phyloP scores from a whole-genome alignment of 2,329 filamentous ascomycete genomes.

The Cytospora leucostoma region DNA sequence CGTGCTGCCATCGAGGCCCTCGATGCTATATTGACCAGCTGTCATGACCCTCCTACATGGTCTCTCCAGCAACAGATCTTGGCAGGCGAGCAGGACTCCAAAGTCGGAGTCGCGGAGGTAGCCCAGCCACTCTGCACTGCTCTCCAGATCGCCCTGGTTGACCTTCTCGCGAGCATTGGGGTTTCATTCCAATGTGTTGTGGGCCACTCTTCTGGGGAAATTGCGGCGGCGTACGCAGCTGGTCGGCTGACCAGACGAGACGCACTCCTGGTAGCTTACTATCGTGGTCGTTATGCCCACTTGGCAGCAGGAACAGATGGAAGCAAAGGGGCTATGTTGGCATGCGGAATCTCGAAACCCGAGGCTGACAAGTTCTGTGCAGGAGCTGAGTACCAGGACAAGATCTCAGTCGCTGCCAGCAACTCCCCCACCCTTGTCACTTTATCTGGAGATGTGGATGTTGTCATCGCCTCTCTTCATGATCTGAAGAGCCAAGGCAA shows the following conservation, averaged over 20 bases:
- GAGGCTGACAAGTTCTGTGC: constrained; percentile 35
- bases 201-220: constrained; percentile 48
- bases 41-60: constrained; percentile 35
- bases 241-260: constrained; percentile 39
- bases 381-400: constrained; percentile 31
- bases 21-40: constrained; percentile 35
- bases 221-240: constrained; percentile 46
- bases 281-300: constrained; percentile 41
- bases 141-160: constrained; percentile 48
- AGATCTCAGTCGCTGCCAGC: constrained; percentile 36
- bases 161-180: constrained; percentile 34
- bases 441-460: constrained; percentile 40
- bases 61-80: constrained; percentile 40
- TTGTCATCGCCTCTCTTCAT: constrained; percentile 32
- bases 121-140: constrained; percentile 57
- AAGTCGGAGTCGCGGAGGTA: constrained; percentile 42
- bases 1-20: constrained; percentile 38
- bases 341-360: constrained; percentile 35
- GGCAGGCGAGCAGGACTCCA: constrained; percentile 33
- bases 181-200: constrained; percentile 38
- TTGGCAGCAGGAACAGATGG: constrained; percentile 31
- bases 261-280: constrained; percentile 44
- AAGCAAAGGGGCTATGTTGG: constrained; percentile 39
- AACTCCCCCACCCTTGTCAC: constrained; percentile 40
- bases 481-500: constrained; percentile 32